A percentile compares a stretch with the other conserved stretches of the same genome.
These are phyloP conservation scores for Mangifera indica DNA, from an alignment of 345 rosid genomes.

Conservation along the genomic window DNA sequence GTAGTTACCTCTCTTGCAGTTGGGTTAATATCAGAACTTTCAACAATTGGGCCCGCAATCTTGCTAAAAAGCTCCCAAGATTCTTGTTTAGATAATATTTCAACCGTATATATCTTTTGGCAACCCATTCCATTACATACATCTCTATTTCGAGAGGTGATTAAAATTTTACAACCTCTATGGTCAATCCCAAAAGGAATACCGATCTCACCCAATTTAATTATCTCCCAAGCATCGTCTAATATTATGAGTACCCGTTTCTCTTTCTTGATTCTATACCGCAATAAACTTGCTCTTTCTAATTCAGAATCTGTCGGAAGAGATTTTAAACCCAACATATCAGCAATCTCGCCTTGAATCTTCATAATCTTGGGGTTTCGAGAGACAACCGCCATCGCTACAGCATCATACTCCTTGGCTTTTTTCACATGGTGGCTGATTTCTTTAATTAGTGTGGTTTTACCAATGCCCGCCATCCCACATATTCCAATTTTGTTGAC, in stretches of 20 bases:
- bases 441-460: constrained; percentile 22
- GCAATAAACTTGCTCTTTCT: constrained; percentile 16
- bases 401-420: constrained; percentile 10
- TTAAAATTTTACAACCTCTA: not conserved
- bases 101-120: not conserved
- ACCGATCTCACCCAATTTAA: not conserved
- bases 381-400: constrained; percentile 4
- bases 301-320: not conserved
- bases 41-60: not conserved
- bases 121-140: not conserved
- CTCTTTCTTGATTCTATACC: not conserved
- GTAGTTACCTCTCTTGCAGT: not conserved
- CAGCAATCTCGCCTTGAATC: constrained; percentile 17
- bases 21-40: not conserved
- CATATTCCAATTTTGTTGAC: constrained; percentile 17
- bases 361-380: not conserved
- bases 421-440: not conserved
- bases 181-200: constrained; percentile 2
- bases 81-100: not conserved
- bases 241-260: constrained; percentile 24
- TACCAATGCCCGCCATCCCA: constrained; percentile 13
- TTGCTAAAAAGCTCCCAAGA: constrained; percentile 14
- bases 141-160: not conserved
- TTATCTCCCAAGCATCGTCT: not conserved
- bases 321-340: not conserved